Percentiles rank a stretch among this genome's conserved stretches.
Evolutionary conservation across 192 early-diverging fungal species (phyloP).

Genomic region (Umbelopsis vinacea): DNA sequence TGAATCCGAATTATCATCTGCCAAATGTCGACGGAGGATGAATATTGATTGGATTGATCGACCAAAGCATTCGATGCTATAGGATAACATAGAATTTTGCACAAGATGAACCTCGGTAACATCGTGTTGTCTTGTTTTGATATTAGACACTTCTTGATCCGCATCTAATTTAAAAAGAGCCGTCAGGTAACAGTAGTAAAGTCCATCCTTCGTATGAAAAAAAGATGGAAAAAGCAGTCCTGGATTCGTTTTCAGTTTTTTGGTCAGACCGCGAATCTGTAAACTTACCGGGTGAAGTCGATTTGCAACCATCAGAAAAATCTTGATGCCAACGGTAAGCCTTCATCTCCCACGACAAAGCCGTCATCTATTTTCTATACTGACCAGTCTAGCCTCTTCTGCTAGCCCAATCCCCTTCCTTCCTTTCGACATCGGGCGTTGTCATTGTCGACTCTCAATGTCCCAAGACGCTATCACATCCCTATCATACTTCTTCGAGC

Average conservation of each 20-base stretch:
- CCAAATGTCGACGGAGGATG: background rate
- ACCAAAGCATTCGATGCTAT: background rate
- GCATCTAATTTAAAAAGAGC: too few relatives aligned
- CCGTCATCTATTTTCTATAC: background rate
- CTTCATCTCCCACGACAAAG: background rate
- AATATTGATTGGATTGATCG: background rate
- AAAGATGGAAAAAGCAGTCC: slow-evolving; percentile 1
- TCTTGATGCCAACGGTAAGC: slow-evolving; percentile 17
- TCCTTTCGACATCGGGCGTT: slow-evolving; percentile 32
- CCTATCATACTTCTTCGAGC: slow-evolving; percentile 40
- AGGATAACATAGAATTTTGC: too few relatives aligned
- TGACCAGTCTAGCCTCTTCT: background rate
- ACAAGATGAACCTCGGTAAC: too few relatives aligned
- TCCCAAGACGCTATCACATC: slow-evolving; percentile 38
- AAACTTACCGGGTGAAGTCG: background rate
- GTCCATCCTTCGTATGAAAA: too few relatives aligned
- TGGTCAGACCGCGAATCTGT: background rate
- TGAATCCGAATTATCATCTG: background rate
- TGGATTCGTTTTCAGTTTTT: background rate
- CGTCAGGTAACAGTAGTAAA: too few relatives aligned
- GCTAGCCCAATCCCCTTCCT: slow-evolving; percentile 24
- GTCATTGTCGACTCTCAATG: slow-evolving; percentile 37
- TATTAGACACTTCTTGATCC: too few relatives aligned
- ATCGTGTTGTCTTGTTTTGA: too few relatives aligned
- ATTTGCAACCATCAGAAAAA: slow-evolving; percentile 4